Conservation (phyloP, 768 basidiomycete species). For the Naematelia aurantialba region DNA sequence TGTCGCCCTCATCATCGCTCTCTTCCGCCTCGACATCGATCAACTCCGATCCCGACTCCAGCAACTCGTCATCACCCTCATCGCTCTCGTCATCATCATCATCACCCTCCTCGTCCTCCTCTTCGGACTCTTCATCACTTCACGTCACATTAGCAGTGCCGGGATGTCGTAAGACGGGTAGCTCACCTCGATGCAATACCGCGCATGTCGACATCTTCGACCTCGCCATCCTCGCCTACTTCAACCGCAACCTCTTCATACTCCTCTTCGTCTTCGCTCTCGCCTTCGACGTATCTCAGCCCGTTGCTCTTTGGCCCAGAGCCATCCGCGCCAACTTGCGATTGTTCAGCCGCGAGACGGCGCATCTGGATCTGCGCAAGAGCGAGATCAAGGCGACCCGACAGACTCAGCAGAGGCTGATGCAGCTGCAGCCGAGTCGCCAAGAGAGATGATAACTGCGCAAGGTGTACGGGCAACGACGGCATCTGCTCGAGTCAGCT, state of each 20-base stretch:
- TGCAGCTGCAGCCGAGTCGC: conserved; percentile 75
- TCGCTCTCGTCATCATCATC: conserved; percentile 67
- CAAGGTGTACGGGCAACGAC: conserved; percentile 79
- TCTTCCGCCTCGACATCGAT: conserved; percentile 31
- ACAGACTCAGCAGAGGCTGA: conserved; percentile 76
- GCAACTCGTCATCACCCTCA: conserved; percentile 57
- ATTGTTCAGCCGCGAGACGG: conserved; percentile 61
- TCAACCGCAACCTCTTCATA: conserved; percentile 56
- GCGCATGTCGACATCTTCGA: conserved; percentile 47
- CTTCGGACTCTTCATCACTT: conserved; percentile 55
- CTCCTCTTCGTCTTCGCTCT: conserved; percentile 56
- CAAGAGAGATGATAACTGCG: conserved; percentile 72
- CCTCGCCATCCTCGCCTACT: conserved; percentile 35
- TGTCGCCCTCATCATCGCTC: conserved; percentile 28
- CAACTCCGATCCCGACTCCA: conserved; percentile 37
- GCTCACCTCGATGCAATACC: conserved; percentile 27
- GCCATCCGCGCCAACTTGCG: conserved; percentile 41
- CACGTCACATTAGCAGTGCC: conserved; percentile 56
- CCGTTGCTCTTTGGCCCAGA: conserved; percentile 67
- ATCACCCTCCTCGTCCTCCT: conserved; percentile 49
- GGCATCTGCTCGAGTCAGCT: conserved; percentile 64
- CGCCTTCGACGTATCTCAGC: conserved; percentile 65
- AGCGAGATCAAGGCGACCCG: conserved; percentile 87
- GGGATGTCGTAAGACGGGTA: conserved; percentile 70
- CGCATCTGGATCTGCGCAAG: conserved; percentile 89